These are phyloP conservation scores for Nicotiana attenuata DNA, from an alignment of 257 asterid genomes.

Conservation along the genomic window DNA sequence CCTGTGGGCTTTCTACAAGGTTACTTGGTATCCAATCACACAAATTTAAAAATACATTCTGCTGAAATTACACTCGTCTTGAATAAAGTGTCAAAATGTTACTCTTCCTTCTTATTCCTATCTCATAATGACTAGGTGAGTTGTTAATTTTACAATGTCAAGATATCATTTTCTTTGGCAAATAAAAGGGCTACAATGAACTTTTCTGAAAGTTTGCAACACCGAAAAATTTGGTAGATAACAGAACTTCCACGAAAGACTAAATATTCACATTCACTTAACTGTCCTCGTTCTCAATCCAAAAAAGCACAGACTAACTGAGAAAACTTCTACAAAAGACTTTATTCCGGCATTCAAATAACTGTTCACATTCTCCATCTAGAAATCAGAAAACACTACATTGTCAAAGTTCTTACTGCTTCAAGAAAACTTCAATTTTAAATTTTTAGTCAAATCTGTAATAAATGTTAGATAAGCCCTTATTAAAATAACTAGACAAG, in stretches of 20 bases:
- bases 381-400: not conserved
- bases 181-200: not conserved
- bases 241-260: not conserved
- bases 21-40: not conserved
- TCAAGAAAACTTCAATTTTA: not conserved
- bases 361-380: not conserved
- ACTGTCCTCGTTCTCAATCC: not conserved
- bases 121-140: not conserved
- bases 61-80: not conserved
- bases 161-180: not conserved
- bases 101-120: not conserved
- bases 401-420: not conserved
- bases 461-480: not conserved
- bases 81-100: not conserved
- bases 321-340: not conserved
- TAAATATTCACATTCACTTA: slow-evolving; percentile 1
- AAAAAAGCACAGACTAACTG: not conserved
- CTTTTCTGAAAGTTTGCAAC: not conserved
- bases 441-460: not conserved
- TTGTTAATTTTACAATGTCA: not conserved
- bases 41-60: not conserved
- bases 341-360: not conserved
- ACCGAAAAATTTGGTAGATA: not conserved
- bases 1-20: not conserved
- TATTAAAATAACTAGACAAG: not conserved